Evolutionary conservation across 2,329 filamentous ascomycete genomes (phyloP).

Genomic region (Epichloe festucae): DNA sequence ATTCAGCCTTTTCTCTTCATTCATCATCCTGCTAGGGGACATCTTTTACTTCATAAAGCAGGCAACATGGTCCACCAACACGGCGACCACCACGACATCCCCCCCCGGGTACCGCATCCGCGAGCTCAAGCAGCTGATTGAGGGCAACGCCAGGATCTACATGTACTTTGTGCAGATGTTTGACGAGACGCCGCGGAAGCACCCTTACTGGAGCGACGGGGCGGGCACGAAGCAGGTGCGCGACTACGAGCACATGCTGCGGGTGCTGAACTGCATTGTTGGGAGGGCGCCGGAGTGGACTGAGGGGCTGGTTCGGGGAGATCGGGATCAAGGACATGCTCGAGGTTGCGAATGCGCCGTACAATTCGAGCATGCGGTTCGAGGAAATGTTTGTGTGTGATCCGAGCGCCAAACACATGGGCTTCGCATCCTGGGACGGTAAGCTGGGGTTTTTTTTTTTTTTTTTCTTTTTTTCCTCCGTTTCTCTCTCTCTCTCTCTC

Average conservation of each 20-base stretch:
- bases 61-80: slow-evolving; percentile 36
- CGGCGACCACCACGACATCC: slow-evolving; percentile 38
- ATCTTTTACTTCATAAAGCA: too few relatives aligned
- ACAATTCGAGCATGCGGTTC: slow-evolving; percentile 31
- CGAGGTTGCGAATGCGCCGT: slow-evolving; percentile 36
- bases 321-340: slow-evolving; percentile 34
- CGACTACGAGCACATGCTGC: slow-evolving; percentile 54
- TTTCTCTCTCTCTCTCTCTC: too few relatives aligned
- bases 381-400: slow-evolving; percentile 51
- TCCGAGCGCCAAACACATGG: slow-evolving; percentile 37
- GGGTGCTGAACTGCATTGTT: slow-evolving; percentile 49
- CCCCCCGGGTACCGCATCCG: slow-evolving; percentile 27
- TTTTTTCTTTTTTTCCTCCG: neutral
- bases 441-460: slow-evolving; percentile 5
- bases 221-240: slow-evolving; percentile 49
- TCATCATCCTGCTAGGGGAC: too few relatives aligned
- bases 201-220: slow-evolving; percentile 48
- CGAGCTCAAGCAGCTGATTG: slow-evolving; percentile 55
- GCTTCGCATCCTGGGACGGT: slow-evolving; percentile 56
- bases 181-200: slow-evolving; percentile 47
- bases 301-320: slow-evolving; percentile 45
- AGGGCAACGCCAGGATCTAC: slow-evolving; percentile 48
- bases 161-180: slow-evolving; percentile 59
- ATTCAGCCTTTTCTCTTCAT: too few relatives aligned
- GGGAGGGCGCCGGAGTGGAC: slow-evolving; percentile 38